Base-by-base conservation (phyloP, 192 early-diverging fungal genomes). In the Linnemannia schmuckeri region DNA sequence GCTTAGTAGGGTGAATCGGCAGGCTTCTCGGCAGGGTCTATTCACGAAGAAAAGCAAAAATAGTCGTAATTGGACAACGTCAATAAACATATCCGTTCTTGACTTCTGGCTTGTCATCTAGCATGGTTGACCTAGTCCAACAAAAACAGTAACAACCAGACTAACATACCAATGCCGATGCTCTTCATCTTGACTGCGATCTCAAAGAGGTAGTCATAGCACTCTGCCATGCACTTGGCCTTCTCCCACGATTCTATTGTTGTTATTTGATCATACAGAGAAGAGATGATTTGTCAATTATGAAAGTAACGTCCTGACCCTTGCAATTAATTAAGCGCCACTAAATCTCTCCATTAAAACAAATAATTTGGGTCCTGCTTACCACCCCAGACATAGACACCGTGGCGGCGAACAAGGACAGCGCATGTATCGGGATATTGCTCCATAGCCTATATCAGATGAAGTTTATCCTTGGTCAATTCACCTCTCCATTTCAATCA, bases 191-290 rank as follows among this genome's bases (percentile, higher is more conserved):
- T 96, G 66, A 98, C 95, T 17, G 96, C 97, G 75, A 99, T 96
- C 85, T 99, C 97, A 88, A 99, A 99, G 75, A 99, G 89, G 88
- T 99, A 99, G 82, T 99, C 98, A 85, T 98, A 99, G 91, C 98
- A 99, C 89, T 99, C 98, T 12, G 94, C 89, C 98, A 99, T 99
- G 52, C 95, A 95, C 88, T 99, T 99, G 70, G 98, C 97, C 90
- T 98, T 97, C 90, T 98, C 95, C 98, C 98, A 98, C 22, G 91
- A 92, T 92, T 96, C 95, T 93, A 82, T 22, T 18, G 35, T 33
- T 22, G 30, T 38, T 77, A 22, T 55, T 40, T 4, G 10, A 22
- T 18, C 17, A 18, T 18, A 22, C 49, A 22, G 49, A 49, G 4
- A 74, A 30, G 72, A 42, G 3, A 5, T 4, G 46, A 33, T 7